Percentiles rank a stretch among this genome's conserved stretches.
These are phyloP conservation scores for Pseudotsuga menziesii DNA, from an alignment of 75 land plant genomes.

Conservation along the genomic window DNA sequence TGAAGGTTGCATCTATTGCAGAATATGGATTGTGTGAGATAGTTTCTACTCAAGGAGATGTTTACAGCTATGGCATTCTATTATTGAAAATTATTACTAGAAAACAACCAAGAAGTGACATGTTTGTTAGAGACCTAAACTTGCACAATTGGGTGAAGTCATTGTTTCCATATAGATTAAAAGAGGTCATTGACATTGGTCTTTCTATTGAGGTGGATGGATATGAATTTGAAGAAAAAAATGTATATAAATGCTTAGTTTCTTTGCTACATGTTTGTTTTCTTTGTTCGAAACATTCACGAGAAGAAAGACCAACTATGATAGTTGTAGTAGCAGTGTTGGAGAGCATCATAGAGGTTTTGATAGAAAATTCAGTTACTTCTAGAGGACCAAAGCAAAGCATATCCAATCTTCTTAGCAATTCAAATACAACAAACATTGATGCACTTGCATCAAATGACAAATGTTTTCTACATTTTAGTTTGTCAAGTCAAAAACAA, in stretches of 20 bases:
- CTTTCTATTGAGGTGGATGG: not conserved
- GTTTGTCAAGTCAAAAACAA: too few relatives aligned
- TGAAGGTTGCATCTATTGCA: conserved; percentile 4
- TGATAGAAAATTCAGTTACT: not conserved
- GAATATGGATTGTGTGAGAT: conserved; percentile 15
- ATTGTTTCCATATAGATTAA: not conserved
- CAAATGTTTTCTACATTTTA: not conserved
- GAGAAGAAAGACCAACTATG: conserved; percentile 32
- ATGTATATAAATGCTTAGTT: not conserved
- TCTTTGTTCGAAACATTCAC: conserved; percentile 20
- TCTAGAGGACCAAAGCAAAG: not conserved
- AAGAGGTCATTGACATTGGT: not conserved
- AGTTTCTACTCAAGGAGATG: conserved; percentile 20
- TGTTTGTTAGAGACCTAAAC: not conserved
- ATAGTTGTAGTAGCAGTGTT: conserved; percentile 12
- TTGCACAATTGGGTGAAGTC: not conserved
- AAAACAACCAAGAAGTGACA: not conserved
- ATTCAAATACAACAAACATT: not conserved
- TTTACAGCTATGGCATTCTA: conserved; percentile 32
- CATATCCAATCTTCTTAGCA: not conserved
- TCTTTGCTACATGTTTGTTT: conserved; percentile 17
- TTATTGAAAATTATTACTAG: conserved; percentile 25
- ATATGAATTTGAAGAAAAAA: not conserved
- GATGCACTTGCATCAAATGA: not conserved
- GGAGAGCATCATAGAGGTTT: not conserved